Percentiles rank a stretch among this genome's conserved stretches.
phyloP scores from a whole-genome alignment of 306 rosid species.

The Vigna mungo region DNA sequence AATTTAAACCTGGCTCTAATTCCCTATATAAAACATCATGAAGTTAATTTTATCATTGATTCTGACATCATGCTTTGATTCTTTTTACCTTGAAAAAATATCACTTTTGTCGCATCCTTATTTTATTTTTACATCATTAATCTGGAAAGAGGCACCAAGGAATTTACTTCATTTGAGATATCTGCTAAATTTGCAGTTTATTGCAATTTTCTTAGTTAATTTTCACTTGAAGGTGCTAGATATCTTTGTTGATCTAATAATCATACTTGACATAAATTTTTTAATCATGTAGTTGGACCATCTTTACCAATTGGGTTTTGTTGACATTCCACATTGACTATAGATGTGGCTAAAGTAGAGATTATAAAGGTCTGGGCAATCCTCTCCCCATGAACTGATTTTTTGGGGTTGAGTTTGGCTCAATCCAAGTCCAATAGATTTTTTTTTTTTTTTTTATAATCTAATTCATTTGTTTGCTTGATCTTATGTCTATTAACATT shows the following conservation, averaged over 20 bases:
- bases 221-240: constrained; percentile 11
- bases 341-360: neutral
- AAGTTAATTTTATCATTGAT: constrained; percentile 18
- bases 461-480: constrained; percentile 15
- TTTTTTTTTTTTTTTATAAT: constrained; percentile 33
- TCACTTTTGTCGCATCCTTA: constrained; percentile 10
- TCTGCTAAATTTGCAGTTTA: constrained; percentile 9
- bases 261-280: constrained; percentile 11
- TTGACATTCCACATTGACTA: constrained; percentile 1
- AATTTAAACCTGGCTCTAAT: constrained; percentile 3
- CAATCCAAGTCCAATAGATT: neutral
- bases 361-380: neutral
- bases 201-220: constrained; percentile 30
- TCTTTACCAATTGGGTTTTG: constrained; percentile 17
- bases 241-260: constrained; percentile 23
- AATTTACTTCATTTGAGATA: constrained; percentile 22
- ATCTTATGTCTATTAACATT: constrained; percentile 36
- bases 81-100: constrained; percentile 8
- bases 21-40: neutral
- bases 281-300: neutral
- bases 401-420: neutral
- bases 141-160: constrained; percentile 24
- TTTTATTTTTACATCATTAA: constrained; percentile 20
- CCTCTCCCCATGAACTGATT: neutral
- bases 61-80: constrained; percentile 18